Percentiles rank a stretch among this genome's conserved stretches.
phyloP scores from a whole-genome alignment of 1,284 basidiomycete genomes.

The Ceratobasidium theobromae region DNA sequence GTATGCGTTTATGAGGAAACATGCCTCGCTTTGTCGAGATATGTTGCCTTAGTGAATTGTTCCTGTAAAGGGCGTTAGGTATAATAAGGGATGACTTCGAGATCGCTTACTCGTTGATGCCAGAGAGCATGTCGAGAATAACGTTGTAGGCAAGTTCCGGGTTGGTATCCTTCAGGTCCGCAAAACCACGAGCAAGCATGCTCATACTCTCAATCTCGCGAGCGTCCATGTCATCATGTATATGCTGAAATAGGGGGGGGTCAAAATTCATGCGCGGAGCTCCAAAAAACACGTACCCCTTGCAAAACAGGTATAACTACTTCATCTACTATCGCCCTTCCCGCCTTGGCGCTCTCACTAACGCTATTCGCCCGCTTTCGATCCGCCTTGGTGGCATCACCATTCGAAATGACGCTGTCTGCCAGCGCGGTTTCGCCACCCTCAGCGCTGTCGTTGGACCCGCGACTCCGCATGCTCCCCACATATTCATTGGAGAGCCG shows the following conservation, averaged over 20 bases:
- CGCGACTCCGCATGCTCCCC: slow-evolving; percentile 59
- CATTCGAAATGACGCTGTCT: slow-evolving; percentile 18
- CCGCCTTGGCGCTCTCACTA: slow-evolving; percentile 66
- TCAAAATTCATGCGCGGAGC: background rate
- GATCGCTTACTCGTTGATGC: slow-evolving; percentile 79
- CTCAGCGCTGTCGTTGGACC: slow-evolving; percentile 17
- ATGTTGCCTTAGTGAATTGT: slow-evolving; percentile 69
- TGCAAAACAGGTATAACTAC: slow-evolving; percentile 76
- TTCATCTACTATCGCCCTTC: slow-evolving; percentile 72
- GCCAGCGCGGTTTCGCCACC: slow-evolving; percentile 27
- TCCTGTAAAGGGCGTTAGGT: slow-evolving; percentile 50
- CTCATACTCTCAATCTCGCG: slow-evolving; percentile 85
- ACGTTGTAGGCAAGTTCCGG: slow-evolving; percentile 82
- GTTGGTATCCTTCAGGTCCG: slow-evolving; percentile 78
- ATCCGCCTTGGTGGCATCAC: slow-evolving; percentile 19
- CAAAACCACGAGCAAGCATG: slow-evolving; percentile 86
- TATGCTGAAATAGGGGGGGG: slow-evolving; percentile 54
- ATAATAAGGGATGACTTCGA: background rate
- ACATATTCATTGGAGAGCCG: slow-evolving; percentile 79
- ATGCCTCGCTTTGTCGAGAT: slow-evolving; percentile 70
- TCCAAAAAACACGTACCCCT: slow-evolving; percentile 52
- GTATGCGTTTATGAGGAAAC: slow-evolving; percentile 76
- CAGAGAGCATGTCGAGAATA: slow-evolving; percentile 84
- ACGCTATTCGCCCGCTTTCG: slow-evolving; percentile 50
- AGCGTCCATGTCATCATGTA: slow-evolving; percentile 81